Conservation (phyloP, 2,329 filamentous ascomycete species). For the Penicillium sp. region DNA sequence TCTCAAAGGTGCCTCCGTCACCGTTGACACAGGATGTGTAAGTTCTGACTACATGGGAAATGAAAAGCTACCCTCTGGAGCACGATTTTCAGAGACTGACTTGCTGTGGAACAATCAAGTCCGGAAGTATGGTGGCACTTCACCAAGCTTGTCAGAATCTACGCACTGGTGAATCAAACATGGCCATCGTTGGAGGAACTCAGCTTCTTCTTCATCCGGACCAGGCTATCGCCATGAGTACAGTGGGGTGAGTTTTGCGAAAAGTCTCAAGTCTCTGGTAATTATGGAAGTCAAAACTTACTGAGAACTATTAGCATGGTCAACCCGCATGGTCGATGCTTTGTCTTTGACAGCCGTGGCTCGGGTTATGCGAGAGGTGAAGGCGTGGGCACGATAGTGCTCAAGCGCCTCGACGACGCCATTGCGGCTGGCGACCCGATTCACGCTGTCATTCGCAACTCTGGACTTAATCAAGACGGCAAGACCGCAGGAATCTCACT, state of each 20-base stretch:
- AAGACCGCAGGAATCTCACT: slow-evolving; percentile 36
- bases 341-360: slow-evolving; percentile 31
- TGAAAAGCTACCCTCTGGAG: too few relatives aligned
- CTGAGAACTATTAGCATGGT: slow-evolving; percentile 8
- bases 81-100: not conserved
- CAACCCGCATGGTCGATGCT: slow-evolving; percentile 6
- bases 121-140: slow-evolving; percentile 21
- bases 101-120: slow-evolving; percentile 3
- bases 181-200: slow-evolving; percentile 4
- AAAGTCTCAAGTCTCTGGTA: not conserved
- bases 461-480: slow-evolving; percentile 41
- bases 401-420: slow-evolving; percentile 38
- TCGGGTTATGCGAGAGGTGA: slow-evolving; percentile 6
- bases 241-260: not conserved
- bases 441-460: slow-evolving; percentile 30
- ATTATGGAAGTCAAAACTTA: not conserved
- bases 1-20: slow-evolving; percentile 24
- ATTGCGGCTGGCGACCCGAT: slow-evolving; percentile 38
- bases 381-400: slow-evolving; percentile 4
- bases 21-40: slow-evolving; percentile 24
- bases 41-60: not conserved
- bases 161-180: slow-evolving; percentile 14
- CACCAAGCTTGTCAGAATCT: slow-evolving; percentile 18
- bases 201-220: slow-evolving; percentile 1
- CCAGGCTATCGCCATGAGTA: slow-evolving; percentile 1